Conservation (phyloP, 306 rosid genomes). For the Rubus parviflorus region DNA sequence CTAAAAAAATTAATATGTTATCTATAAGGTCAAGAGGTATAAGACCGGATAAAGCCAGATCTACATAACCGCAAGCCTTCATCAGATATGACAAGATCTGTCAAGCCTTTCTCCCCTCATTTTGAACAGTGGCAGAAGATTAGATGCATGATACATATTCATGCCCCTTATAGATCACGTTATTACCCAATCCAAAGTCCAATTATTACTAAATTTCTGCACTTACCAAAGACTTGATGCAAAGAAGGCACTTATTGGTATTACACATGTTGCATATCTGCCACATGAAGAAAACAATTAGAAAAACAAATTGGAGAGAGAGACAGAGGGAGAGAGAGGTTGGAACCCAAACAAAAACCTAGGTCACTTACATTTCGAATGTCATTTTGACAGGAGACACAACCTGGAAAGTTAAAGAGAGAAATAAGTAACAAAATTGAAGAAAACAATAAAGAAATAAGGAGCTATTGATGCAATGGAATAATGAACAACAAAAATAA, state of each 20-base stretch:
- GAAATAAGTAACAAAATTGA: neutral
- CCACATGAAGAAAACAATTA: conserved; percentile 21
- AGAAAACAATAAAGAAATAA: neutral
- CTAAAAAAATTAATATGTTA: neutral
- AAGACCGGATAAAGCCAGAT: neutral
- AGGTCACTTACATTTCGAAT: conserved; percentile 77
- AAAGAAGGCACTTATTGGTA: conserved; percentile 93
- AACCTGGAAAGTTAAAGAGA: conserved; percentile 58
- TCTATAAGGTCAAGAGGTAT: neutral
- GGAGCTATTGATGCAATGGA: neutral
- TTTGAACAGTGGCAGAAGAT: conserved; percentile 1
- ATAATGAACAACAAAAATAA: neutral
- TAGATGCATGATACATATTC: neutral
- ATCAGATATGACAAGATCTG: neutral
- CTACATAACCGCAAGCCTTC: neutral
- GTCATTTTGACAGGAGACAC: conserved; percentile 93
- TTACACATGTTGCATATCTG: conserved; percentile 94
- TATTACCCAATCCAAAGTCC: neutral
- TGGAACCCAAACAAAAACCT: neutral
- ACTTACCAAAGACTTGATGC: conserved; percentile 98
- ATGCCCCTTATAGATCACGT: neutral
- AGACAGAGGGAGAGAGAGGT: neutral
- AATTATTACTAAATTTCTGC: conserved; percentile 9
- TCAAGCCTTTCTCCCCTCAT: neutral
- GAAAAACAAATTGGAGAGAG: conserved; percentile 12